phyloP scores from a whole-genome alignment of 2,329 filamentous ascomycete genomes.

The Beauveria caledonica region DNA sequence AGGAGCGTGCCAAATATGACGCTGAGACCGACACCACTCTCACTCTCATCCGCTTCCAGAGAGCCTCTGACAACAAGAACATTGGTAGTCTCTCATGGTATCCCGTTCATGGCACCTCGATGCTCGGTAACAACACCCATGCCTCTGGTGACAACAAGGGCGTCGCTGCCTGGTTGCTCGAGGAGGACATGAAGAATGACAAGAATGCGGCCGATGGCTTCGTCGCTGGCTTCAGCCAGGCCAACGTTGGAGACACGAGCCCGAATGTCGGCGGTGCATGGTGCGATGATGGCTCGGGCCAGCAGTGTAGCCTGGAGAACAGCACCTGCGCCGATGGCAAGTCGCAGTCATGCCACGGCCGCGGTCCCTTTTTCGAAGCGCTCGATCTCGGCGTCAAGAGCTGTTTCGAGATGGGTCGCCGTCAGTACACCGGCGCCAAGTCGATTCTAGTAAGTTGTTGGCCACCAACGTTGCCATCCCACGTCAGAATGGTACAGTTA shows the following conservation, averaged over 20 bases:
- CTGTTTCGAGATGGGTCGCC: conserved; percentile 66
- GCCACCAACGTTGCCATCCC: too few relatives aligned
- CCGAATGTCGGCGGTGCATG: conserved; percentile 83
- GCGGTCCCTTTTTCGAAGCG: conserved; percentile 60
- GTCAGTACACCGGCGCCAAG: conserved; percentile 58
- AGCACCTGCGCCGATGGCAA: conserved; percentile 71
- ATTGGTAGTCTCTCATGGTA: conserved; percentile 85
- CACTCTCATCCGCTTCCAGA: conserved; percentile 70
- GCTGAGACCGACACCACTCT: conserved; percentile 48
- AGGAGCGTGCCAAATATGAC: conserved; percentile 64
- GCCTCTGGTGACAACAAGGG: conserved; percentile 93
- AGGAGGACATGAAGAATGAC: conserved; percentile 54
- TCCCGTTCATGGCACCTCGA: conserved; percentile 82
- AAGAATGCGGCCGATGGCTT: conserved; percentile 55
- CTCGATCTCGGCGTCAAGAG: conserved; percentile 65
- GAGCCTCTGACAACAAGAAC: conserved; percentile 65
- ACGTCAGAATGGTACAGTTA: not conserved
- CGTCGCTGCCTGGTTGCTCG: conserved; percentile 78
- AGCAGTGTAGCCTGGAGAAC: conserved; percentile 66
- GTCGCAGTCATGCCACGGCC: conserved; percentile 63
- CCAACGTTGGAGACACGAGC: conserved; percentile 83
- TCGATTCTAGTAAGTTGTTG: conserved; percentile 27
- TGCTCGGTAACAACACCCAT: conserved; percentile 87
- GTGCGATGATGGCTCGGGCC: conserved; percentile 75
- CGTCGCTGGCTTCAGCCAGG: conserved; percentile 86